Evolutionary conservation across 2,329 filamentous ascomycete species (phyloP), one percentile per base, ranked within the genome.

Genomic region (Elsinoe ampelina): DNA sequence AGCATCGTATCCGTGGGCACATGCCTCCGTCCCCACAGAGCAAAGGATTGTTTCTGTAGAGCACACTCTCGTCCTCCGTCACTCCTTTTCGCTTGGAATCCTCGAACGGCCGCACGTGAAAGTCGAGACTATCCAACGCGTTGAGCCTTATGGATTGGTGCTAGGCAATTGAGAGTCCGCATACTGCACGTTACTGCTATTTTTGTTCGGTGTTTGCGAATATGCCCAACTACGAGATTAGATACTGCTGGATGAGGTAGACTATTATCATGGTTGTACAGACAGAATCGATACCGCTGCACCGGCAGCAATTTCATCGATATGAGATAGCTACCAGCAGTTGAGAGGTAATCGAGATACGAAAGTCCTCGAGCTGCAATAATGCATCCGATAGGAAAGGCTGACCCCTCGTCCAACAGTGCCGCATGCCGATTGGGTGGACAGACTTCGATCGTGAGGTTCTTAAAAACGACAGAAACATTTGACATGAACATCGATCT

Each of bases 221-320:
- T 39, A 15, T 52, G 38, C 41, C 11, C 19, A 42, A 56, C 54
- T 47, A 56, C 54, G 12, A 56, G 54, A 56, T 56, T 56, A 47
- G 39, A 42, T 42, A 43, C 42, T 32, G 34, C 48, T 52, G 15
- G 48, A 52, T 39, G 39, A 39, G 34, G 48, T 34, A 52, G 22
- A 19, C n/a, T 20, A 12, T 8, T 15, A 19, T 34, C 15, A n/a
- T 36, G 34, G 32, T 35, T 8, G 48, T 32, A 22, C 5, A 45
- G 41, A 26, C 10, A 26, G 20, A 35, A 38, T 52, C 48, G 35
- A 38, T 52, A 52, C 48, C 48, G 48, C 48, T 52, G 30, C 12
- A 52, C 15, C 48, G 48, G 48, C 17, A 35, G 26, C 30, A 52
- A 52, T 52, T 17, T 52, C 15, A 52, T 52, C 32, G 48, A 36